Evolutionary conservation across 228 moss, liverwort and hornwort genomes (phyloP).

Genomic region (Sphagnum magellanicum): DNA sequence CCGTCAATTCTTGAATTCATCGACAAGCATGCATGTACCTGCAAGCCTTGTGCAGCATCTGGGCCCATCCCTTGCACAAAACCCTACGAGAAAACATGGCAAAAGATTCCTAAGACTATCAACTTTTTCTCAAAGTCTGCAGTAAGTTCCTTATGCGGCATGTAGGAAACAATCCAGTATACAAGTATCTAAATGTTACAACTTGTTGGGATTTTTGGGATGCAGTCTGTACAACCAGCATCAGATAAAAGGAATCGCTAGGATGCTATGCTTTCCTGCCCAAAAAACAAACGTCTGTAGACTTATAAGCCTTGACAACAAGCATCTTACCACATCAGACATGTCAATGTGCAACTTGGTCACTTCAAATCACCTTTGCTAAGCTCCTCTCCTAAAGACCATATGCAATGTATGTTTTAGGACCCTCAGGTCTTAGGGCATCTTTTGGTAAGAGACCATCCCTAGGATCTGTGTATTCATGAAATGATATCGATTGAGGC

Average conservation of each 20-base stretch:
- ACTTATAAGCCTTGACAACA: too few relatives aligned
- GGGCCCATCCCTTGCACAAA: slow-evolving; percentile 55
- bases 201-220: too few relatives aligned
- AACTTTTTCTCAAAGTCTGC: too few relatives aligned
- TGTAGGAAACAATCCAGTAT: too few relatives aligned
- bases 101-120: too few relatives aligned
- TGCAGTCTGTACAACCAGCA: too few relatives aligned
- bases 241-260: too few relatives aligned
- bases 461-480: slow-evolving; percentile 83
- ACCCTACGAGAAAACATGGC: slow-evolving; percentile 16
- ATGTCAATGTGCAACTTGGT: slow-evolving; percentile 98
- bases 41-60: slow-evolving; percentile 45
- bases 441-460: slow-evolving; percentile 72
- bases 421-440: slow-evolving; percentile 86
- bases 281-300: too few relatives aligned
- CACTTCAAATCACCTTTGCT: slow-evolving; percentile 73
- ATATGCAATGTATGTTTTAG: slow-evolving; percentile 94
- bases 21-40: slow-evolving; percentile 20
- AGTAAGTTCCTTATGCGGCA: too few relatives aligned
- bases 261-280: too few relatives aligned
- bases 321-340: slow-evolving; percentile 78
- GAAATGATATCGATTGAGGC: slow-evolving; percentile 63
- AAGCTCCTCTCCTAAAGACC: slow-evolving; percentile 82
- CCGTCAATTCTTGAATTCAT: background rate
- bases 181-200: too few relatives aligned